These are phyloP conservation scores for Ephemerocybe angulata DNA, from an alignment of 768 basidiomycete genomes.

Conservation along the genomic window DNA sequence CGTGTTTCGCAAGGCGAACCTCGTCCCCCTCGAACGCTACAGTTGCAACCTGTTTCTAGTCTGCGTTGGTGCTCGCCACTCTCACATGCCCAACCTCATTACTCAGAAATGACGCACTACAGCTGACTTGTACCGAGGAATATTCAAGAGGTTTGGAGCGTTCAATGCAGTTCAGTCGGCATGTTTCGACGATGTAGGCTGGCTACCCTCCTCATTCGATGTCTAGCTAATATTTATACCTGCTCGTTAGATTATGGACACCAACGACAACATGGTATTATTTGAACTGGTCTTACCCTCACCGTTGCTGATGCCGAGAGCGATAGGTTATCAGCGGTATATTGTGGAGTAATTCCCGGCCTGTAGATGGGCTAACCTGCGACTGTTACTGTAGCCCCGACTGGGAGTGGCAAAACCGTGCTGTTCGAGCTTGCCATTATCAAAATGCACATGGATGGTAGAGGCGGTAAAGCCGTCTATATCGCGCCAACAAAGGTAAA, in stretches of 20 bases:
- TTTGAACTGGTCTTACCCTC: not conserved
- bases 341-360: too few species aligned
- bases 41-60: constrained; percentile 66
- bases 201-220: not conserved
- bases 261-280: constrained; percentile 63
- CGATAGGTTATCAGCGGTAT: constrained; percentile 69
- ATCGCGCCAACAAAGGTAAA: constrained; percentile 87
- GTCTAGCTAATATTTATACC: not conserved
- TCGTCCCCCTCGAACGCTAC: constrained; percentile 22
- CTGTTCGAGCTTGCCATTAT: constrained; percentile 91
- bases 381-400: constrained; percentile 64
- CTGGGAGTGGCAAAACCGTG: constrained; percentile 94
- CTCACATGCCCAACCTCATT: not conserved
- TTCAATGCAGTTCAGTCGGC: constrained; percentile 91
- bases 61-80: constrained; percentile 49
- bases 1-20: not conserved
- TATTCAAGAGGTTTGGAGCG: constrained; percentile 78
- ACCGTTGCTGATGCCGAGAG: not conserved
- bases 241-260: constrained; percentile 47
- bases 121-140: constrained; percentile 78
- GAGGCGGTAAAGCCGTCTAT: constrained; percentile 73
- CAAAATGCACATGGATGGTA: constrained; percentile 39
- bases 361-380: too few species aligned
- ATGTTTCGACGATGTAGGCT: constrained; percentile 70
- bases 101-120: constrained; percentile 5